Base-by-base conservation (phyloP, 208 protist genomes). In the Leishmania arabica region DNA sequence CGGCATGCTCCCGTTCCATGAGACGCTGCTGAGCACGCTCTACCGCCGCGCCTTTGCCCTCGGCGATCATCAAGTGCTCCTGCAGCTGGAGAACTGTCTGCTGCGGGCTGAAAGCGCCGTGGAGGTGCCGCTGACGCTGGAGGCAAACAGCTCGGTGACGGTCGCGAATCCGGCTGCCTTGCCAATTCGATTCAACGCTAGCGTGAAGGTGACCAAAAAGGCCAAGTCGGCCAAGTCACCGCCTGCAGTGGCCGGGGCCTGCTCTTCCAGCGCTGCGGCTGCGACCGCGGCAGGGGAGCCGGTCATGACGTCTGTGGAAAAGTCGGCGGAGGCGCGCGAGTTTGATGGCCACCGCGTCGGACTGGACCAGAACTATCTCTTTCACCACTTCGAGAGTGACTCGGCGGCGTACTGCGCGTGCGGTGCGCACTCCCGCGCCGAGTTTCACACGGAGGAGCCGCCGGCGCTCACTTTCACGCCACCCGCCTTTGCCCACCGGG, bases 311-410 rank as follows among this genome's bases (percentile, higher is more conserved):
- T 79, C 73, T 9, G 56, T 71, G 19, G 80, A 81, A 53, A 81
- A 84, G 77, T 77, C 54, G 24, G 40, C 62, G n/a, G 75, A 81
- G 82, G 78, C 71, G 27, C 60, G 78, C 53, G 89, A 92, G 68
- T 88, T 89, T 21, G 79, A 81, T 6, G 83, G 75, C 53, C 78
- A 88, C 80, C 51, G 40, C 24, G 68, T 89, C 8, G 71, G 64
- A 9, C 70, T 75, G 69, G 51, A 85, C 45, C 86, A 88, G 83
- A 83, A 77, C 1, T 93, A 91, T 77, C 45, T 88, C 24, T 97
- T 97, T 74, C 93, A 97, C 81, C 91, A 95, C 84, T 95, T 97
- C 78, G 88, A 93, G 56, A 87, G 77, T 74, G 93, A 95, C 76
- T 53, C 80, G 2, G 74, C 82, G 8, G 69, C 77, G 17, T 75